Conservation (phyloP, 139 green algal genomes). For the Picochlorum sp. region DNA sequence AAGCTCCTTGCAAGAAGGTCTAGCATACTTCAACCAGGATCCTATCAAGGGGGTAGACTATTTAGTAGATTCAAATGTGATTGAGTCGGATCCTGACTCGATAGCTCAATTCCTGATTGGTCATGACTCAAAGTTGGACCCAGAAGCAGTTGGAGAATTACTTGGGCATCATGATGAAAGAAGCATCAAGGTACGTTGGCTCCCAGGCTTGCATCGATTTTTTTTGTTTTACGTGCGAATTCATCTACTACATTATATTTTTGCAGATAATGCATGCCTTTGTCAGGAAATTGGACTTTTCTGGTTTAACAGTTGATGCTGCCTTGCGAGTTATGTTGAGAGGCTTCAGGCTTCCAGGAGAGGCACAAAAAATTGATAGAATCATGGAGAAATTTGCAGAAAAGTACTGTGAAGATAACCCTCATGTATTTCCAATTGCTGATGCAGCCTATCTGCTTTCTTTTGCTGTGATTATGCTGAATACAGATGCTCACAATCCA, state of each 20-base stretch:
- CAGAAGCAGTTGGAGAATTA: conserved; percentile 65
- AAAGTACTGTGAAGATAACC: conserved; percentile 66
- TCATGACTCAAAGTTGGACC: conserved; percentile 53
- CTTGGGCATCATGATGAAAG: conserved; percentile 66
- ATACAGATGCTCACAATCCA: conserved; percentile 92
- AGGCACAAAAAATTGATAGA: conserved; percentile 99
- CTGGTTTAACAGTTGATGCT: conserved; percentile 50
- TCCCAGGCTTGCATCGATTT: no score
- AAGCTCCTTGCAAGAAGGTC: conserved; percentile 41
- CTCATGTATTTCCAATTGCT: conserved; percentile 53
- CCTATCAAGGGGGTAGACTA: conserved; percentile 14
- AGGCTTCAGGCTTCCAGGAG: conserved; percentile 76
- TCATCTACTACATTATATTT: no score
- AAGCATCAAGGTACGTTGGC: conserved; percentile 8
- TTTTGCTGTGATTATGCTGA: conserved; percentile 94
- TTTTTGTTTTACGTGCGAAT: no score
- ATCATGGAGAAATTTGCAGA: conserved; percentile 99
- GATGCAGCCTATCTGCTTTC: conserved; percentile 81
- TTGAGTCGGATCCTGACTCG: conserved; percentile 11
- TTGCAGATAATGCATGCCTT: conserved; percentile 69
- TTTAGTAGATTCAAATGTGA: conserved; percentile 27
- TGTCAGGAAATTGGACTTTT: conserved; percentile 48
- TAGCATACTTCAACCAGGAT: conserved; percentile 70
- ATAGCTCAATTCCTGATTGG: conserved; percentile 61
- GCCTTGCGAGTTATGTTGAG: conserved; percentile 61